Evolutionary conservation across 2,329 filamentous ascomycete genomes (phyloP).

Genomic region (Botryotinia globosa): DNA sequence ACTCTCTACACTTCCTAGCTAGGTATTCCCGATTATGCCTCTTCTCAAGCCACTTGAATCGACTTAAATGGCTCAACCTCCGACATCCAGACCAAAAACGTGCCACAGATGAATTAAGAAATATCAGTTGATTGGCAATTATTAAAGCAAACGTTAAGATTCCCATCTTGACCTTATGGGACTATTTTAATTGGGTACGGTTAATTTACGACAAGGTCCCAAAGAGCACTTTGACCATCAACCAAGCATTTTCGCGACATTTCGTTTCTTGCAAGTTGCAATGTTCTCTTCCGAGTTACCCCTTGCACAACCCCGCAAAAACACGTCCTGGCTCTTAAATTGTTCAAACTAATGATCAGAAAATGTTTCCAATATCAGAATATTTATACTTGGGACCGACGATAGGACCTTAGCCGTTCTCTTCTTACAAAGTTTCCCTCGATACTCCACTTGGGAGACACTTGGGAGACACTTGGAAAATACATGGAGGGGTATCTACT

Average conservation of each 20-base stretch:
- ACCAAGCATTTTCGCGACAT: constrained; percentile 6
- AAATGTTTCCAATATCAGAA: constrained; percentile 18
- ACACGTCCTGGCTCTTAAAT: neutral
- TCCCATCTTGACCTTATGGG: neutral
- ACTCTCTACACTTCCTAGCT: neutral
- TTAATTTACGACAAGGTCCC: neutral
- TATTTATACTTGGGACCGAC: neutral
- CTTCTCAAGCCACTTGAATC: neutral
- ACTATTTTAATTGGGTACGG: constrained; percentile 2
- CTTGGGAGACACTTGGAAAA: neutral
- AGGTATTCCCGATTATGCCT: neutral
- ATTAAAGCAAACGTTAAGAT: neutral
- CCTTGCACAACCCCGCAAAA: constrained; percentile 16
- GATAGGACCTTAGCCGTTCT: constrained; percentile 10
- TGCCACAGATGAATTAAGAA: neutral
- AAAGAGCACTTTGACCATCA: constrained; percentile 12
- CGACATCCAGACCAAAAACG: neutral
- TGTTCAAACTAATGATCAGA: neutral
- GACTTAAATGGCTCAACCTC: neutral
- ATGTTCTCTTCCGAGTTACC: neutral
- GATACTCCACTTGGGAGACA: neutral
- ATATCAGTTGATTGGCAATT: constrained; percentile 2
- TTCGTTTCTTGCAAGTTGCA: constrained; percentile 2
- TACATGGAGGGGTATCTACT: neutral
- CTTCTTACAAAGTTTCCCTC: neutral